Base-by-base conservation (phyloP, 179 eudicot genomes). In the Vitellaria paradoxa region DNA sequence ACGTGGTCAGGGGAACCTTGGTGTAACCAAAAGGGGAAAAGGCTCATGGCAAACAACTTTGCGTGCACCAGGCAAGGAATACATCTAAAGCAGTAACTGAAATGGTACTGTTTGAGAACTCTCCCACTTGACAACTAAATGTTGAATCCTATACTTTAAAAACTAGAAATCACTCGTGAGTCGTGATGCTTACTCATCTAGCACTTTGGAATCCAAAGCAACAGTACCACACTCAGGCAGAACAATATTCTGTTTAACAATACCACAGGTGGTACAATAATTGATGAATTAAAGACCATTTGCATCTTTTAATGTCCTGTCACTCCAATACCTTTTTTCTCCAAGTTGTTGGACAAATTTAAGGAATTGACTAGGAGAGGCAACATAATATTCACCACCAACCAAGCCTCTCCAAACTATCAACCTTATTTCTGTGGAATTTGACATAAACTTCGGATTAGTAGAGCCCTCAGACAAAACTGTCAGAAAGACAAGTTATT, bases 91-190 rank as follows among this genome's bases (percentile, higher is more conserved):
- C 66, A 62, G 15, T 23, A 30, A 55, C 62, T 15, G 63, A 55
- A 71, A 55, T 55, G 47, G 14, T 71, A 59, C 74, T 70, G 74
- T 70, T 52, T 50, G 74, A 52, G 61, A 53, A 71, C 55, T 55
- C 23, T 17, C 15, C 14, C 62, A 26, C 63, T 24, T 17, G 23
- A 53, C 63, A 71, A 52, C 5, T 50, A 21, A 70, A 52, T 52
- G 46, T 24, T 55, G 21, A 70, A 50, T 30, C 12, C 70, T 65
- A 37, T 30, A 14, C 42, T 26, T 65, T n/a, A 12, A 64, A 64
- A 5, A 24, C 56, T 46, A 21, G 26, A 53, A 49, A 69, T 69
- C 72, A 49, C 72, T 69, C 73, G 45, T 52, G 12, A 9, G 12
- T 14, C 56, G 9, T 71, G 74, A 53, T 53, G 63, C 74, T 30